Base-by-base conservation (phyloP, 2,329 filamentous ascomycete species). In the Tolypocladium guangdongense region DNA sequence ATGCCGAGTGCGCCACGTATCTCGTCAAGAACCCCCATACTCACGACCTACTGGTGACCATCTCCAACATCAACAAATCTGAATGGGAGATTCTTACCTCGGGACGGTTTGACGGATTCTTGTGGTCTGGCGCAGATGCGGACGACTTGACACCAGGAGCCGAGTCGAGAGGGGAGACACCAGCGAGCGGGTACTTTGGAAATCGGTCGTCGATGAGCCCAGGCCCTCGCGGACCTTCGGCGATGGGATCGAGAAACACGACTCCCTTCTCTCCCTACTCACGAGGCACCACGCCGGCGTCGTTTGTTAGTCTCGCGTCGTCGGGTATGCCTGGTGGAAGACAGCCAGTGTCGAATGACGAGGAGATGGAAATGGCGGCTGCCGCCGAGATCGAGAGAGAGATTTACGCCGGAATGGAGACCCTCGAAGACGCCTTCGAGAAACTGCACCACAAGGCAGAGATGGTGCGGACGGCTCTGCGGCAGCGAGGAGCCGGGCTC, bases 51-150 rank as follows among this genome's bases (percentile, higher is more conserved):
- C 81, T 97, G 3, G 84, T 89, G 41, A 96, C 92, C 0, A 78
- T 96, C 50, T 85, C 88, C 37, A 89, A 91, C 51, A 93, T 97
- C 61, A 93, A 87, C 64, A 81, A 84, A 48, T 87, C 88, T n/a
- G 92, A 97, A 69, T 97, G 92, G 92, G 92, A 96, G 57, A 95
- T 97, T 53, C 77, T 97, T 14, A 89, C 87, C 5, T 96, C 92
- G 0, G 92, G 92, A 32, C 87, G 92, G 32, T 97, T 97, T 62
- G 91, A 96, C 64, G 92, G 92, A 4, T 97, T 97, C 71, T 77
- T 96, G 22, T 95, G 92, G 83, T 95, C 90, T 46, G 92, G 92
- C 24, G 90, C 89, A 7, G 91, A 96, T 52, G 66, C 61, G n/a
- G 78, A 80, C 30, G 75, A 77, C 43, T 63, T 54, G 57, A 66